A percentile compares a stretch with the other conserved stretches of the same genome.
These are phyloP conservation scores for Ceratocystis variospora DNA, from an alignment of 2,329 filamentous ascomycete genomes.

Conservation along the genomic window DNA sequence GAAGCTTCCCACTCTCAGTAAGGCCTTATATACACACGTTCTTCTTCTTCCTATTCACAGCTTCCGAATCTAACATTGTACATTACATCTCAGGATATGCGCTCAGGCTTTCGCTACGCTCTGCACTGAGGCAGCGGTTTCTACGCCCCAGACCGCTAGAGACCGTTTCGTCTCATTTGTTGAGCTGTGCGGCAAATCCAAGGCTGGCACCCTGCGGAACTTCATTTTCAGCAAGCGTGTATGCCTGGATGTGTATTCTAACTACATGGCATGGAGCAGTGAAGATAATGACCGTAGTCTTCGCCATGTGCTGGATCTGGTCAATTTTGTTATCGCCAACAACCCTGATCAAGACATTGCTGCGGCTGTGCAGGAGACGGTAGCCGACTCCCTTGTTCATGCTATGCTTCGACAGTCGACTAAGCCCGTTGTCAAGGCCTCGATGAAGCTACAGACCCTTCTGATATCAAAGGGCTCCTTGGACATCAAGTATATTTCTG, in stretches of 20 bases:
- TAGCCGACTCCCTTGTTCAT: conserved; percentile 41
- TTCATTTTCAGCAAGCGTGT: conserved; percentile 41
- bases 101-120: conserved; percentile 44
- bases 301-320: conserved; percentile 46
- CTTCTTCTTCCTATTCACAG: background rate
- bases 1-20: conserved; percentile 14
- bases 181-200: conserved; percentile 43
- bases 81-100: background rate
- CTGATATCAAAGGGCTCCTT: conserved; percentile 49
- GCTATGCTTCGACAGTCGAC: conserved; percentile 47
- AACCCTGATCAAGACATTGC: conserved; percentile 35
- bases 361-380: conserved; percentile 29
- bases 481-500: conserved; percentile 33
- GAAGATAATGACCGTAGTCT: conserved; percentile 50
- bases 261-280: conserved; percentile 54
- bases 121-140: conserved; percentile 27
- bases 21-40: background rate
- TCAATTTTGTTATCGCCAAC: conserved; percentile 36
- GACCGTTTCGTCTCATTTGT: conserved; percentile 32
- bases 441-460: conserved; percentile 52
- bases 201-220: conserved; percentile 28
- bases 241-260: conserved; percentile 40
- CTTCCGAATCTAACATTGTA: conserved; percentile 1
- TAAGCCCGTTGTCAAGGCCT: conserved; percentile 53
- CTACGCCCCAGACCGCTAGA: conserved; percentile 14